These are phyloP conservation scores for Lasiodiplodia hormozganensis DNA, from an alignment of 2,329 filamentous ascomycete species.

Conservation along the genomic window DNA sequence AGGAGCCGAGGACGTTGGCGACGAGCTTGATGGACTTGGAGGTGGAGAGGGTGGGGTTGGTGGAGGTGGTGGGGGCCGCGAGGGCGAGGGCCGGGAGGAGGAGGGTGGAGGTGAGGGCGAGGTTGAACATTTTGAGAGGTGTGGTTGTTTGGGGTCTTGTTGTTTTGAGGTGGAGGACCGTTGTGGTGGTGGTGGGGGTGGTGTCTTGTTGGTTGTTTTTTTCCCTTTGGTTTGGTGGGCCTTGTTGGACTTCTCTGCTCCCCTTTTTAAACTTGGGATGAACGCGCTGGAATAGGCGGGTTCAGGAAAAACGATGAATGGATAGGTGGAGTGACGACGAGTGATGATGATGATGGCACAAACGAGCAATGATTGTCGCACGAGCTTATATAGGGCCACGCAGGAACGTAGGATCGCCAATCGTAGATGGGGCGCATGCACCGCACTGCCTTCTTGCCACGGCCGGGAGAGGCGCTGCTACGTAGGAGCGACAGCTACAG, in stretches of 20 bases:
- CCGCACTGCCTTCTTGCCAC: neutral
- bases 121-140: neutral
- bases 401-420: too few relatives aligned
- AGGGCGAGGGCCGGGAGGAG: neutral
- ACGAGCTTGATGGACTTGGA: constrained; percentile 7
- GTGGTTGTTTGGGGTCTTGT: neutral
- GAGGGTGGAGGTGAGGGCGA: neutral
- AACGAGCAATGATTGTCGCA: too few relatives aligned
- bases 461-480: neutral
- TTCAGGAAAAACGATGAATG: too few relatives aligned
- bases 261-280: too few relatives aligned
- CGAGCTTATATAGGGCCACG: too few relatives aligned
- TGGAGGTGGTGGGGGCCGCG: neutral
- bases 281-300: too few relatives aligned
- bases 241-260: too few relatives aligned
- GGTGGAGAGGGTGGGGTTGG: neutral
- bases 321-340: too few relatives aligned
- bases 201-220: neutral
- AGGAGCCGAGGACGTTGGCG: neutral
- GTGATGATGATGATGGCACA: too few relatives aligned
- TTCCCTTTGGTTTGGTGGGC: neutral
- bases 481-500: neutral
- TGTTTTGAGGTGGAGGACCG: neutral
- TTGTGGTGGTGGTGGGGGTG: neutral
- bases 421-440: neutral